Conservation (phyloP, 2,329 filamentous ascomycete genomes). For the Microdochium trichocladiopsis region DNA sequence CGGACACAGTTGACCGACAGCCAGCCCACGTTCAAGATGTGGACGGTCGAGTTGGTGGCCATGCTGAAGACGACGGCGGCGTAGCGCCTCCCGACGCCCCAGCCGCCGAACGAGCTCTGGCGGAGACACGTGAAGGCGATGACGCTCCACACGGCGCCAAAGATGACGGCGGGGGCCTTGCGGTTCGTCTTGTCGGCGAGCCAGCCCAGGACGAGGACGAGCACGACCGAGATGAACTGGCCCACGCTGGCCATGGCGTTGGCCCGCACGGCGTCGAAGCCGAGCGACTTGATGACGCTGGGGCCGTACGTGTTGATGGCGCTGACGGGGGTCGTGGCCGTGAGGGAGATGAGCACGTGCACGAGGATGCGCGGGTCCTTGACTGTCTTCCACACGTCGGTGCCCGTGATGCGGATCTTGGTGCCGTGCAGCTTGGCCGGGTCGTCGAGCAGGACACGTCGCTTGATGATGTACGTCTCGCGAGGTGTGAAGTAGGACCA, state of each 20-base stretch:
- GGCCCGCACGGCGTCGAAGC: conserved; percentile 14
- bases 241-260: conserved; percentile 18
- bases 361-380: conserved; percentile 17
- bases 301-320: conserved; percentile 19
- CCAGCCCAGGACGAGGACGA: conserved; percentile 9
- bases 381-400: conserved; percentile 24
- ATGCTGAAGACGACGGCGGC: conserved; percentile 15
- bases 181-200: conserved; percentile 19
- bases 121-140: conserved; percentile 27
- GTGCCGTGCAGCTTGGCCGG: conserved; percentile 24
- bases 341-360: conserved; percentile 16
- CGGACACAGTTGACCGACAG: conserved; percentile 17
- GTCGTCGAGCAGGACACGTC: conserved; percentile 34
- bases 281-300: conserved; percentile 18
- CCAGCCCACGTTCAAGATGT: conserved; percentile 20
- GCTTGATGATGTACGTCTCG: conserved; percentile 30
- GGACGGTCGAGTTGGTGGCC: conserved; percentile 21
- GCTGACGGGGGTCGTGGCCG: conserved; percentile 9
- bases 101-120: conserved; percentile 8
- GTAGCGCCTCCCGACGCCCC: conserved; percentile 13
- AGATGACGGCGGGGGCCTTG: conserved; percentile 24
- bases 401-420: conserved; percentile 25
- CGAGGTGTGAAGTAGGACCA: conserved; percentile 34
- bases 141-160: conserved; percentile 26
- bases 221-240: conserved; percentile 2